These are phyloP conservation scores for Globisporangium uncinulatum DNA, from an alignment of 352 stramenopile genomes.

Conservation along the genomic window DNA sequence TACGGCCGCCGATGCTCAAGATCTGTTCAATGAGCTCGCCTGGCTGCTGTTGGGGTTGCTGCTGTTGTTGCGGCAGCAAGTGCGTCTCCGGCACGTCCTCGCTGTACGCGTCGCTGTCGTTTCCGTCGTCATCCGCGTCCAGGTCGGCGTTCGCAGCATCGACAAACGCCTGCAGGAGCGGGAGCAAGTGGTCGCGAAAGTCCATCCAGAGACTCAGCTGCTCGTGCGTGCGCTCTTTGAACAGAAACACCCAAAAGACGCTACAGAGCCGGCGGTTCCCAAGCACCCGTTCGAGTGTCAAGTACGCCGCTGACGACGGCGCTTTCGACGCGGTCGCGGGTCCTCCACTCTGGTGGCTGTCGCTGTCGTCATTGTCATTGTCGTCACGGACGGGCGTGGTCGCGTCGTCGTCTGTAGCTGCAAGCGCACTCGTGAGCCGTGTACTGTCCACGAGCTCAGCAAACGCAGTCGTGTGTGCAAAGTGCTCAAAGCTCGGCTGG, in stretches of 20 bases:
- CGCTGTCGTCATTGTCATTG: slow-evolving; percentile 12
- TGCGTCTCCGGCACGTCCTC: slow-evolving; percentile 6
- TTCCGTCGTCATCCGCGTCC: slow-evolving; percentile 16
- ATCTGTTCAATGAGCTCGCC: slow-evolving; percentile 70
- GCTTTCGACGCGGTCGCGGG: slow-evolving; percentile 13
- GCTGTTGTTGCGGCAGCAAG: background rate
- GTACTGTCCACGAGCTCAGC: slow-evolving; percentile 46
- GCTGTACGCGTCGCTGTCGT: slow-evolving; percentile 7
- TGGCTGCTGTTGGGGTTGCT: slow-evolving; percentile 29
- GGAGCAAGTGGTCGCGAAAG: slow-evolving; percentile 60
- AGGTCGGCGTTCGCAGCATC: slow-evolving; percentile 29
- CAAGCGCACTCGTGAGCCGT: slow-evolving; percentile 44
- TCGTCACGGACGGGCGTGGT: background rate
- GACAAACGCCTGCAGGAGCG: slow-evolving; percentile 56
- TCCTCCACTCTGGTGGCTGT: too few relatives aligned
- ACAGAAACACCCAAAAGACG: slow-evolving; percentile 85
- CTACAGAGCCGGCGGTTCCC: slow-evolving; percentile 74
- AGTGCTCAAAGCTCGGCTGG: slow-evolving; percentile 65
- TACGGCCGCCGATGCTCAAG: slow-evolving; percentile 39
- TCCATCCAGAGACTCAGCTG: slow-evolving; percentile 86
- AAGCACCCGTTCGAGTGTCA: slow-evolving; percentile 72
- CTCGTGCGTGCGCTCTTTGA: slow-evolving; percentile 79
- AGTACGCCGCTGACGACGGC: slow-evolving; percentile 27
- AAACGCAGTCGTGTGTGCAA: slow-evolving; percentile 52
- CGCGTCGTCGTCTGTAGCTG: slow-evolving; percentile 12